Conservation (phyloP, 1,139 yeast genomes). For the Meyerozyma athensensis region DNA sequence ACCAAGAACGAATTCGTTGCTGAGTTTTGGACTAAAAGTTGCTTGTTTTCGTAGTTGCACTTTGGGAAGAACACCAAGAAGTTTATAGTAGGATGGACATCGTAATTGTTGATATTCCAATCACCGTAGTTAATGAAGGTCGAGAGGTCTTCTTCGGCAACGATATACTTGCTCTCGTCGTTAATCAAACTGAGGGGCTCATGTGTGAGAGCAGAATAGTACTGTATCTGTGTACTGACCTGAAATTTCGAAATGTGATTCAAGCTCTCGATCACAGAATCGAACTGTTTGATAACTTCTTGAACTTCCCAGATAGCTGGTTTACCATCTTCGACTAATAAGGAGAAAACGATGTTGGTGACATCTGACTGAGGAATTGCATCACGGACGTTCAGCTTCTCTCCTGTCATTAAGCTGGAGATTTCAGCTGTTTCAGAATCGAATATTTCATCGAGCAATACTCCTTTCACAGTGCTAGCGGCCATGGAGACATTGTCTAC, state of each 20-base stretch:
- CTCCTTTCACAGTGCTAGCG: conserved; percentile 8
- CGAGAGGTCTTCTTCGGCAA: conserved; percentile 47
- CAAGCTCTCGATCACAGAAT: conserved; percentile 27
- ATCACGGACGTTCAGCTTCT: conserved; percentile 14
- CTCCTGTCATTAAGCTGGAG: conserved; percentile 12
- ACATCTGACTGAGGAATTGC: conserved; percentile 55
- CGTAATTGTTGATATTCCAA: conserved; percentile 63
- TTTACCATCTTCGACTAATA: conserved; percentile 38
- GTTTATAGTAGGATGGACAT: conserved; percentile 61
- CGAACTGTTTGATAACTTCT: conserved; percentile 20
- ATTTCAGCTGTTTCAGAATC: conserved; percentile 29
- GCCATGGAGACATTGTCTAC: background rate
- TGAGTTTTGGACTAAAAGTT: conserved; percentile 43
- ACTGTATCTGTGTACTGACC: conserved; percentile 74
- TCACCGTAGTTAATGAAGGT: conserved; percentile 75
- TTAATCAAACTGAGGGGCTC: conserved; percentile 15
- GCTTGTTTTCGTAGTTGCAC: conserved; percentile 36
- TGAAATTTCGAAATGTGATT: conserved; percentile 62
- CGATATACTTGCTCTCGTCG: conserved; percentile 23
- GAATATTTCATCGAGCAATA: conserved; percentile 35
- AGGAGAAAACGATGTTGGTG: conserved; percentile 64
- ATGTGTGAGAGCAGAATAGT: conserved; percentile 47
- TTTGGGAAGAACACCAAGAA: conserved; percentile 63
- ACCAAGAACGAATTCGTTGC: conserved; percentile 65
- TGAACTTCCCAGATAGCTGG: conserved; percentile 39